Evolutionary conservation across 495 filamentous ascomycete species (phyloP).

Genomic region (Pseudevernia furfuracea): DNA sequence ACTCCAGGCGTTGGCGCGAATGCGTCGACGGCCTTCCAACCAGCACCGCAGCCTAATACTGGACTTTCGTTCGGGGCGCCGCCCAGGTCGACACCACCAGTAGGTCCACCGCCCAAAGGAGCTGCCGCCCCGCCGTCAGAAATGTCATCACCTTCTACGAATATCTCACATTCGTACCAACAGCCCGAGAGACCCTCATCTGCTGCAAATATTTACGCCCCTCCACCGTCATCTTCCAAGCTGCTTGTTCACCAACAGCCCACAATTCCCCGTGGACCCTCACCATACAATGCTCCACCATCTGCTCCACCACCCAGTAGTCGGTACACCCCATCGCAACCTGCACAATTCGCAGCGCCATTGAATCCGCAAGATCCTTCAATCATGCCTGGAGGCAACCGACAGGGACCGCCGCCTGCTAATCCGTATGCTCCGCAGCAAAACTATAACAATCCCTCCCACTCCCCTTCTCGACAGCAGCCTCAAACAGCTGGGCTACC

Average conservation of each 20-base stretch:
- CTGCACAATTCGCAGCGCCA: constrained; percentile 44
- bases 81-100: constrained; percentile 37
- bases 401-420: constrained; percentile 41
- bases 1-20: constrained; percentile 57
- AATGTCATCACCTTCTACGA: constrained; percentile 46
- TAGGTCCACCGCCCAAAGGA: constrained; percentile 50
- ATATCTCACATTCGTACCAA: constrained; percentile 37
- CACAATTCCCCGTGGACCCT: constrained; percentile 65
- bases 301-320: constrained; percentile 64
- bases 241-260: constrained; percentile 38
- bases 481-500: constrained; percentile 25
- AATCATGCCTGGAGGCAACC: constrained; percentile 22
- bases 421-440: constrained; percentile 55
- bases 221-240: constrained; percentile 35
- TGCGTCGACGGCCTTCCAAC: constrained; percentile 62
- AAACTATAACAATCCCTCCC: constrained; percentile 31
- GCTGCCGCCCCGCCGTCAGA: constrained; percentile 43
- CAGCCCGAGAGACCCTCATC: constrained; percentile 48
- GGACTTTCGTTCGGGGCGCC: constrained; percentile 35
- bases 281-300: constrained; percentile 83
- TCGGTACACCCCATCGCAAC: constrained; percentile 79
- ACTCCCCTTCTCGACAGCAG: constrained; percentile 33
- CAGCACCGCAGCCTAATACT: constrained; percentile 37
- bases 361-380: constrained; percentile 36
- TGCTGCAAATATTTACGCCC: constrained; percentile 67